A percentile compares a stretch with the other conserved stretches of the same genome.
These are phyloP conservation scores for Atkinsonella hypoxylon DNA, from an alignment of 2,329 filamentous ascomycete genomes.

Conservation along the genomic window DNA sequence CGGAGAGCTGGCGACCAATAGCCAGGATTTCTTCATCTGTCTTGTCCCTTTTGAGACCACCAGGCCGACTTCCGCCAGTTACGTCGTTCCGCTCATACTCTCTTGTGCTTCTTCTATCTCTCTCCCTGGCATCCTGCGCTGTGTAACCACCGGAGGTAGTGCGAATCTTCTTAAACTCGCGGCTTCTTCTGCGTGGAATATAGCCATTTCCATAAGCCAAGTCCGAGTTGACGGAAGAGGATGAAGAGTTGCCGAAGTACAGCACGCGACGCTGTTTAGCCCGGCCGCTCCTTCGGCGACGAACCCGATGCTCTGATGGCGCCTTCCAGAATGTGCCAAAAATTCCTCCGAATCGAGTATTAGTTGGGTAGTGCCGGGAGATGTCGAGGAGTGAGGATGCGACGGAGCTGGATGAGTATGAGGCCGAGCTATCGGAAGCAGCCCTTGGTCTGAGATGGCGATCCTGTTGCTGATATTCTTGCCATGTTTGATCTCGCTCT, in stretches of 20 bases:
- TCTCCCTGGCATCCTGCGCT: neutral
- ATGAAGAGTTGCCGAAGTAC: conserved; percentile 50
- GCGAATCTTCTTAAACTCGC: conserved; percentile 11
- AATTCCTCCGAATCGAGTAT: conserved; percentile 38
- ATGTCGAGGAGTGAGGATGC: conserved; percentile 55
- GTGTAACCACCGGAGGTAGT: conserved; percentile 2
- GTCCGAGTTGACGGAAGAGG: conserved; percentile 56
- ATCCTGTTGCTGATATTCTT: conserved; percentile 8
- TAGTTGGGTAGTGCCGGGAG: conserved; percentile 39
- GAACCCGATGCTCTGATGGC: conserved; percentile 41
- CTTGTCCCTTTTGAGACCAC: conserved; percentile 20
- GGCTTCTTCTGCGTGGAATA: conserved; percentile 27
- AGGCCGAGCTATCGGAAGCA: conserved; percentile 23
- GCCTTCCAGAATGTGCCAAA: conserved; percentile 52
- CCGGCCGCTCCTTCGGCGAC: conserved; percentile 25
- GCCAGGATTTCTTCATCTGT: conserved; percentile 46
- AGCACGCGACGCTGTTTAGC: conserved; percentile 42
- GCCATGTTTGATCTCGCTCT: conserved; percentile 1
- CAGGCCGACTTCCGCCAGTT: conserved; percentile 1
- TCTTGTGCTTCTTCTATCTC: neutral
- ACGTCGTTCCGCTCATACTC: neutral
- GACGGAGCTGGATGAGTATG: conserved; percentile 35
- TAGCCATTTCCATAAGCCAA: conserved; percentile 55
- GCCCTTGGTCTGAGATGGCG: conserved; percentile 5
- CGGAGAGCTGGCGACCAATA: conserved; percentile 41